phyloP scores from a whole-genome alignment of 768 basidiomycete genomes.

The Tulasnella sp. region DNA sequence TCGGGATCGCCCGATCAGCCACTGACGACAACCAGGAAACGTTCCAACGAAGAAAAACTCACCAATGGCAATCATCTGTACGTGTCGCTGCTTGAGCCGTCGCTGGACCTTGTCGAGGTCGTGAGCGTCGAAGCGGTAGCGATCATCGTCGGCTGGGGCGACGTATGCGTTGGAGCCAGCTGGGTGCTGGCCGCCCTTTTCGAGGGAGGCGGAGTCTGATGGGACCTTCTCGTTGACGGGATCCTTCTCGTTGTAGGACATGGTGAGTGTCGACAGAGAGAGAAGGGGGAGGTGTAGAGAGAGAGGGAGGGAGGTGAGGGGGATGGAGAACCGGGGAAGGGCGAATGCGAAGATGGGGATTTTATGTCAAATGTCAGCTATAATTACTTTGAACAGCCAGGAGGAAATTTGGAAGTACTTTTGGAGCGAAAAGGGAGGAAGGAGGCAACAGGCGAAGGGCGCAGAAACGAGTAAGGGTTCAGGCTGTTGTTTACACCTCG shows the following conservation, averaged over 20 bases:
- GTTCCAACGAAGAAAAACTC: background rate
- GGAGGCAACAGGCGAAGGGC: too few relatives aligned
- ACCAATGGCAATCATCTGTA: constrained; percentile 53
- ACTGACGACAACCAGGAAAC: constrained; percentile 50
- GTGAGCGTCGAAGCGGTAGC: constrained; percentile 44
- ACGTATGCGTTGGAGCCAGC: constrained; percentile 7
- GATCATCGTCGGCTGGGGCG: constrained; percentile 24
- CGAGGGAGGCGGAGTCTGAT: constrained; percentile 7
- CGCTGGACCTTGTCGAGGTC: constrained; percentile 62
- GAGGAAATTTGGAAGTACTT: background rate
- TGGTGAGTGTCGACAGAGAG: background rate
- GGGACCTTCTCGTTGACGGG: background rate
- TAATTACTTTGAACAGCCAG: background rate
- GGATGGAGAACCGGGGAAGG: background rate
- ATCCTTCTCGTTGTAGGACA: constrained; percentile 14
- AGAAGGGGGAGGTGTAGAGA: background rate
- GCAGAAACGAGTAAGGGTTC: background rate
- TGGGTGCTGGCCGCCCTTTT: constrained; percentile 6
- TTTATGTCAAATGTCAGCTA: background rate
- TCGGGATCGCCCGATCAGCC: constrained; percentile 26
- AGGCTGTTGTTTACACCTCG: background rate
- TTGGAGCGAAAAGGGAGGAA: background rate
- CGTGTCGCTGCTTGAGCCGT: constrained; percentile 66
- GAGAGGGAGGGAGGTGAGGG: background rate
- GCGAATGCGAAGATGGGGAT: background rate